A percentile compares a stretch with the other conserved stretches of the same genome.
These are phyloP conservation scores for Uronychia setigera DNA, from an alignment of 73 alveolate species.

Conservation along the genomic window DNA sequence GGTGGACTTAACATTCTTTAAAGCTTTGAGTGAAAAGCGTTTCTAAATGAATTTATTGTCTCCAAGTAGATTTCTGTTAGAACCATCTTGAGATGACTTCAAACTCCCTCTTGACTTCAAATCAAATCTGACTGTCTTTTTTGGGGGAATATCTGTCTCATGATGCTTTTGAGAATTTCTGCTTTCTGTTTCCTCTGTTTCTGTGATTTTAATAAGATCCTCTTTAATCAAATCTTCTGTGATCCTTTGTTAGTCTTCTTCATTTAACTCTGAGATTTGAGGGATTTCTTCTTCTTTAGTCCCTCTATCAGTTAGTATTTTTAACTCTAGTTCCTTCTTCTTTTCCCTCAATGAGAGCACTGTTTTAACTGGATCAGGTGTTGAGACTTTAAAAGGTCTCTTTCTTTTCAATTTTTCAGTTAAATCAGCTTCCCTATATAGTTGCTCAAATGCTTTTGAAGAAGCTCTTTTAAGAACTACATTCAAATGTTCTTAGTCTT, in stretches of 20 bases:
- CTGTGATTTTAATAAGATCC: not conserved
- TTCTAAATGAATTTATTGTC: not conserved
- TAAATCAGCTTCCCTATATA: not conserved
- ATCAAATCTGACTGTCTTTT: not conserved
- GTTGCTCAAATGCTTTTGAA: not conserved
- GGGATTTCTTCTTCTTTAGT: too few species aligned
- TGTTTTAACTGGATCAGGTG: not conserved
- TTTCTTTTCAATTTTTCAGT: not conserved
- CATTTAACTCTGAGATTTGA: not conserved
- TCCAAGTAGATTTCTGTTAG: too few species aligned
- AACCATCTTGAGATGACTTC: not conserved
- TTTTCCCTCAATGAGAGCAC: not conserved
- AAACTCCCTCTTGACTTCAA: not conserved
- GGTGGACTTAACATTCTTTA: not conserved
- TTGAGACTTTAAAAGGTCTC: not conserved
- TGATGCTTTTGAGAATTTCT: not conserved
- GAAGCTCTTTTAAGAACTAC: not conserved
- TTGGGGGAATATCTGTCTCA: not conserved
- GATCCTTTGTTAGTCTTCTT: not conserved
- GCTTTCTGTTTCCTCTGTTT: not conserved
- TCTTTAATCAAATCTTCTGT: not conserved
- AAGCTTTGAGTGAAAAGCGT: not conserved
- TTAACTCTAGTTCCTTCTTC: conserved; percentile 1
- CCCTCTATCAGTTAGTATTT: too few species aligned
- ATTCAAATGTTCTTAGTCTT: not conserved